Evolutionary conservation across 2,329 filamentous ascomycete genomes (phyloP), one percentile per base, ranked within the genome.

Genomic region (Aspergillaceae sp.): DNA sequence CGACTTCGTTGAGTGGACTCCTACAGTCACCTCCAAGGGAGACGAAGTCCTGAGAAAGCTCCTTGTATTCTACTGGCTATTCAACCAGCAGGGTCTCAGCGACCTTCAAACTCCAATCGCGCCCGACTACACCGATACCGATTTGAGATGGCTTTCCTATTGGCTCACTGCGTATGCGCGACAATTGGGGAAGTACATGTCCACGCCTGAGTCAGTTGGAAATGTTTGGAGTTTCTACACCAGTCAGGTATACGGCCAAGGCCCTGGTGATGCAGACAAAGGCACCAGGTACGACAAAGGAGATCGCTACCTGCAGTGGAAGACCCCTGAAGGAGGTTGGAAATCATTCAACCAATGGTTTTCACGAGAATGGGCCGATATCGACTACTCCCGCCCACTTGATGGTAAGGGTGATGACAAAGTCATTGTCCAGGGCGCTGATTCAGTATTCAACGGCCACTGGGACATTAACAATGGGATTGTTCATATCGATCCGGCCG

Each of bases 401-500:
- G 35, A 11, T 7, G 34, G 36, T 3, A 5, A 38, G 28, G 19
- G 19, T 10, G 43, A 48, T 28, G 40, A 45, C 8, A 43, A 37
- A 8, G 32, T 48, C 41, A 33, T 48, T 32, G 47, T 45, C 29
- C 27, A 33, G 27, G 47, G 28, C 7, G 43, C 47, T 4, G 47
- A 48, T 19, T 48, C 47, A 3, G 32, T 40, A 26, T 43, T 45
- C 9, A 34, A 48, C 8, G 43, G 47, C 5, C 4, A n/a, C 30
- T 45, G 38, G 33, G 10, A 41, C 29, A 37, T 45, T 30, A 42
- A 7, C 26, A 29, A 42, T 27, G 38, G 44, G 32, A 35, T 26
- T 4, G 38, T 37, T 19, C 10, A 27, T 26, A 38, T 42, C 3
- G 63, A 59, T 44, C 63, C 67, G 0, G 66, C 68, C 2, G 68